These are phyloP conservation scores for Setaria italica DNA, from an alignment of 202 grass and related monocot genomes.

Conservation along the genomic window DNA sequence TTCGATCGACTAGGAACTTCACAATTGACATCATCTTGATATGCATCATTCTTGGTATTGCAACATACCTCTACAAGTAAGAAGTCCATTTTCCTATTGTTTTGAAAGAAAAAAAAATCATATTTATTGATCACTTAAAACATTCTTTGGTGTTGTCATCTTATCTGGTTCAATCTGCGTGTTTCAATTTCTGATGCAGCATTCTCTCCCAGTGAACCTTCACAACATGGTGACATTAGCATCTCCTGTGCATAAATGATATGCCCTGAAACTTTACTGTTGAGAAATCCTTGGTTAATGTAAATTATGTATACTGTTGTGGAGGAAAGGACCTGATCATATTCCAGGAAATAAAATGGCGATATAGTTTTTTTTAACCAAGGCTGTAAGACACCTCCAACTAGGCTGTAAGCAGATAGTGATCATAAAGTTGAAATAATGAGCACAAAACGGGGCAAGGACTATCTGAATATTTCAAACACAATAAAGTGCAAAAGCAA, in stretches of 20 bases:
- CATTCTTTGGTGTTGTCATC: neutral
- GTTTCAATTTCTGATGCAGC: constrained; percentile 37
- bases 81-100: constrained; percentile 2
- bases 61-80: constrained; percentile 73
- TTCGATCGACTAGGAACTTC: constrained; percentile 73
- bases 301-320: neutral
- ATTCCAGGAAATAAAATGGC: neutral
- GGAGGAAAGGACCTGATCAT: neutral
- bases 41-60: constrained; percentile 71
- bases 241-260: neutral
- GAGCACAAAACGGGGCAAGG: neutral
- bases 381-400: neutral
- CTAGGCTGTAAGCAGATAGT: neutral
- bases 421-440: neutral
- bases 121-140: neutral
- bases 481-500: constrained; percentile 26
- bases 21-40: constrained; percentile 67
- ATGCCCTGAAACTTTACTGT: neutral
- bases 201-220: constrained; percentile 40
- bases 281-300: neutral
- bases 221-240: neutral
- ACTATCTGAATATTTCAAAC: neutral
- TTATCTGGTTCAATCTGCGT: neutral
- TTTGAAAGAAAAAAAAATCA: too few species aligned
- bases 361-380: neutral